Conservation (phyloP, 2,329 filamentous ascomycete species). For the Diplodia scrobiculata region DNA sequence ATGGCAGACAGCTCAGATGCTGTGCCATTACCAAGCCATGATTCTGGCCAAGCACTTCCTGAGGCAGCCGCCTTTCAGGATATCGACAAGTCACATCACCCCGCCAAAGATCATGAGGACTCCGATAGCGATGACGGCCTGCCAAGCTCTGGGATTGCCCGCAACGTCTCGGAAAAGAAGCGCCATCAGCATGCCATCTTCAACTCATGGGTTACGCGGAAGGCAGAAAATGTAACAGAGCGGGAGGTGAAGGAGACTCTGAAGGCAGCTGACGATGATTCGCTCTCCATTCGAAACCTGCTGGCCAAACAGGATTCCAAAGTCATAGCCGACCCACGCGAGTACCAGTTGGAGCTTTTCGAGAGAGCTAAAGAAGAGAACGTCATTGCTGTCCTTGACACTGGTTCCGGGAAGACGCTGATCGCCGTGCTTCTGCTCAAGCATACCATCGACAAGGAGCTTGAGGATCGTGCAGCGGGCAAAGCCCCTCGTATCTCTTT, state of each 20-base stretch:
- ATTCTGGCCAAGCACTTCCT: neutral
- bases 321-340: conserved; percentile 76
- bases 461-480: conserved; percentile 67
- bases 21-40: neutral
- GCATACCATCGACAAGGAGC: conserved; percentile 73
- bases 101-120: conserved; percentile 32
- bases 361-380: conserved; percentile 83
- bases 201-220: conserved; percentile 47
- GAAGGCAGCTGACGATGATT: conserved; percentile 48
- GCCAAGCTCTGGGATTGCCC: conserved; percentile 33
- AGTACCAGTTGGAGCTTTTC: conserved; percentile 91
- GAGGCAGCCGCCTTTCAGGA: neutral
- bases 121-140: conserved; percentile 35
- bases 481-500: conserved; percentile 70
- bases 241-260: conserved; percentile 41
- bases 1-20: neutral
- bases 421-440: conserved; percentile 85
- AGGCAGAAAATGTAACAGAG: conserved; percentile 48
- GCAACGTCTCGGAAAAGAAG: conserved; percentile 44
- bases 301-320: conserved; percentile 54
- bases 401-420: conserved; percentile 95
- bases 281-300: conserved; percentile 57
- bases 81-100: neutral
- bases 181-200: conserved; percentile 49
- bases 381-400: conserved; percentile 89